phyloP scores from a whole-genome alignment of 345 rosid genomes.

The Zanthoxylum bungeanum region DNA sequence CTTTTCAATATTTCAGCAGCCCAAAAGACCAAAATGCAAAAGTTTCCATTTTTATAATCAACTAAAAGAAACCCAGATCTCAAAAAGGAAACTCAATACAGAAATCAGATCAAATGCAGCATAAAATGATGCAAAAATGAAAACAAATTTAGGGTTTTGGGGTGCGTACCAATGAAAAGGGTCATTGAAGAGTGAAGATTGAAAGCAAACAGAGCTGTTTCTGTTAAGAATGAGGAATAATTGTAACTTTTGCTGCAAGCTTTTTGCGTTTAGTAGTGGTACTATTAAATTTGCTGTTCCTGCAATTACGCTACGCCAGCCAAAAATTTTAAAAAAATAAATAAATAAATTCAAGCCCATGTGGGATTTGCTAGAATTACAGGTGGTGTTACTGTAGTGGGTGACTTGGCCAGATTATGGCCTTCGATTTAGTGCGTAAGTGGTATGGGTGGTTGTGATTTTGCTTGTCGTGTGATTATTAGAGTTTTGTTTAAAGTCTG shows the following conservation, averaged over 20 bases:
- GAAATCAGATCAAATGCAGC: constrained; percentile 23
- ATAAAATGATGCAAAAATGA: background rate
- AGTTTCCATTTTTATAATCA: constrained; percentile 16
- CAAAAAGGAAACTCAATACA: constrained; percentile 25
- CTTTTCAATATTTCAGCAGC: constrained; percentile 5
- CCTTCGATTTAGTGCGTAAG: background rate
- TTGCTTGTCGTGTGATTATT: background rate
- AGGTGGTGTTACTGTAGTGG: background rate
- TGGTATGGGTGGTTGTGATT: background rate
- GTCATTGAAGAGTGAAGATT: constrained; percentile 18
- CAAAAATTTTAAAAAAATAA: too few relatives aligned
- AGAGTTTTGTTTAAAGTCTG: background rate
- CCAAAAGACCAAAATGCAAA: background rate
- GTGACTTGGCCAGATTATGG: background rate
- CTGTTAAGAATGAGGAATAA: background rate
- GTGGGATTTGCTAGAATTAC: constrained; percentile 4
- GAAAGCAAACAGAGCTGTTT: constrained; percentile 15
- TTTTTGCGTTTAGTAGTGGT: background rate
- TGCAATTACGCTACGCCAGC: background rate
- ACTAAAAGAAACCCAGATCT: constrained; percentile 18
- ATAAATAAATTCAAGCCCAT: background rate
- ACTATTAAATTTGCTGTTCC: background rate
- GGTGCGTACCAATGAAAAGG: constrained; percentile 32
- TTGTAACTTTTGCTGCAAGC: background rate
- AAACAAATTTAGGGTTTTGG: constrained; percentile 34